phyloP scores from a whole-genome alignment of 768 basidiomycete genomes.

The Piloderma croceum region DNA sequence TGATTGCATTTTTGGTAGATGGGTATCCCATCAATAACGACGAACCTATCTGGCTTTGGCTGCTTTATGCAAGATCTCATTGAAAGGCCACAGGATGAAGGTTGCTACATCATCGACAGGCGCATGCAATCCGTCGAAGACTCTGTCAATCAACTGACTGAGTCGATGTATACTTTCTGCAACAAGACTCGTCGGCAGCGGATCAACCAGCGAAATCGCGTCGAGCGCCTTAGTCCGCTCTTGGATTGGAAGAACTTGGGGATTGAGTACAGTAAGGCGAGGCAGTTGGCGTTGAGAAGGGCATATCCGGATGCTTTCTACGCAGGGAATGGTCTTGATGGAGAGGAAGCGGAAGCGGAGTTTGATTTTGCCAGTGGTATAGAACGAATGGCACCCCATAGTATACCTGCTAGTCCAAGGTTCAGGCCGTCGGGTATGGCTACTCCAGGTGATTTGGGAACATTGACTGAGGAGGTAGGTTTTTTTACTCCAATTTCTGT shows the following conservation, averaged over 20 bases:
- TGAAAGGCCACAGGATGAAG: constrained; percentile 90
- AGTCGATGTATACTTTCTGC: constrained; percentile 69
- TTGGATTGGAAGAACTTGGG: constrained; percentile 99
- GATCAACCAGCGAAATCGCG: constrained; percentile 98
- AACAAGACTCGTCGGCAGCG: constrained; percentile 89
- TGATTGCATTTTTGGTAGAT: constrained; percentile 45
- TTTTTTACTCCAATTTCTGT: constrained; percentile 1
- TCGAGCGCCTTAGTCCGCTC: constrained; percentile 87
- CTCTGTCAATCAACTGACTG: constrained; percentile 78
- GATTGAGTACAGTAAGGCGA: constrained; percentile 92
- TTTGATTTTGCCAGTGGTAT: constrained; percentile 60
- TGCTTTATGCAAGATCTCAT: constrained; percentile 99
- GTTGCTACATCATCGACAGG: constrained; percentile 94
- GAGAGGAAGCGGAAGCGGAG: constrained; percentile 37
- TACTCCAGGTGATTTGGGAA: constrained; percentile 92
- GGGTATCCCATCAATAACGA: constrained; percentile 97
- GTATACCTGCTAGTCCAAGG: constrained; percentile 84
- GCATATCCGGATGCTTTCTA: constrained; percentile 95
- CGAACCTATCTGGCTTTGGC: constrained; percentile 96
- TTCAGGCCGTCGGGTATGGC: constrained; percentile 79
- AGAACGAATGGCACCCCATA: constrained; percentile 63
- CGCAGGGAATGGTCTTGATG: constrained; percentile 46
- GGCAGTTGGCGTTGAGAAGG: constrained; percentile 84
- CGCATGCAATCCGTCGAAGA: constrained; percentile 87
- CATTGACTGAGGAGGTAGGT: constrained; percentile 76